Percentiles rank a stretch among this genome's conserved stretches.
Conservation (phyloP, 495 filamentous ascomycete genomes). For the Beverwykella pulmonaria region DNA sequence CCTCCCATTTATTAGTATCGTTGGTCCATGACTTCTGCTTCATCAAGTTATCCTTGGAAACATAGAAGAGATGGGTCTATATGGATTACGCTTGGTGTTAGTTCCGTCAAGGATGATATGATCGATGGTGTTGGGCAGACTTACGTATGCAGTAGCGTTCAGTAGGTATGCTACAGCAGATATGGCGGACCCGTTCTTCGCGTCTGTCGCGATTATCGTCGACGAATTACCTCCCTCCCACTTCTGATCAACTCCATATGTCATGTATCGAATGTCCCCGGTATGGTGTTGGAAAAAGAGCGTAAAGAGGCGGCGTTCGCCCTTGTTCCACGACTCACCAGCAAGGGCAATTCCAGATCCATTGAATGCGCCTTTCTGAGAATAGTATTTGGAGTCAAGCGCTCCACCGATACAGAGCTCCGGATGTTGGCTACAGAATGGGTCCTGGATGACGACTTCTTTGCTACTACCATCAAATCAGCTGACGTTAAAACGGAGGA, state of each 20-base stretch:
- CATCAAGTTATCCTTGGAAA: constrained; percentile 40
- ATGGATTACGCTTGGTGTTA: too few relatives aligned
- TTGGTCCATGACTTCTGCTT: constrained; percentile 42
- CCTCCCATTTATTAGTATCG: constrained; percentile 43
- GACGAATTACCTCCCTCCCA: constrained; percentile 43
- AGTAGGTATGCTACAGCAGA: constrained; percentile 42
- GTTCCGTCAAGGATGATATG: too few relatives aligned
- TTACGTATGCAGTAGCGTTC: constrained; percentile 36
- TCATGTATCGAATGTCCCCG: constrained; percentile 43
- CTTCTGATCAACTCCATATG: constrained; percentile 32
- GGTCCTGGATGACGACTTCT: neutral
- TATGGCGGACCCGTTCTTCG: constrained; percentile 47
- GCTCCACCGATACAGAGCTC: constrained; percentile 36
- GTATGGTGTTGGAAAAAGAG: constrained; percentile 47
- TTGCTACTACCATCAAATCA: neutral
- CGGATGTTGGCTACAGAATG: constrained; percentile 16
- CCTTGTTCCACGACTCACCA: constrained; percentile 41
- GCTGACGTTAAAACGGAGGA: neutral
- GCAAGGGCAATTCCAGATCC: constrained; percentile 47
- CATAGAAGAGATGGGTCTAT: constrained; percentile 45
- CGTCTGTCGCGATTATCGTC: constrained; percentile 43
- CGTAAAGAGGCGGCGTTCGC: constrained; percentile 39
- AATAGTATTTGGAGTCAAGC: constrained; percentile 31
- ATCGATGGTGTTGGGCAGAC: neutral
- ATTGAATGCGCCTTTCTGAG: constrained; percentile 45